phyloP scores from a whole-genome alignment of 805 yeast genomes.

The Spencermartinsiella europaea region DNA sequence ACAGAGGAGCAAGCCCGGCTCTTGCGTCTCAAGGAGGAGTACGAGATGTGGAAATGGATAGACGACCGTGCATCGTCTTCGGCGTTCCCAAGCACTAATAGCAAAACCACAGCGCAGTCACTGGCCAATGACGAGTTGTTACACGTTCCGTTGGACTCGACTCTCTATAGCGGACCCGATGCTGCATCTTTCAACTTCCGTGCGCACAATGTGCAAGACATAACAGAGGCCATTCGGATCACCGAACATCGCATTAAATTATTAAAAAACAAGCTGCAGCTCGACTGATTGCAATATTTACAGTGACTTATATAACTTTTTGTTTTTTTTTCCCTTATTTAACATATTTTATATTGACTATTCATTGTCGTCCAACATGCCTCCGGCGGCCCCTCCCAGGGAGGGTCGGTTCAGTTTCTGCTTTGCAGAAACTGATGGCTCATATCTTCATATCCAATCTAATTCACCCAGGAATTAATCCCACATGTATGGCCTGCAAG shows the following conservation, averaged over 20 bases:
- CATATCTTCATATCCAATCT: no score
- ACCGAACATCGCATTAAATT: conserved; percentile 41
- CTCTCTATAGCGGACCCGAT: not conserved
- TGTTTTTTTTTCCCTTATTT: not conserved
- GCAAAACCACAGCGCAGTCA: not conserved
- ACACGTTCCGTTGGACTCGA: not conserved
- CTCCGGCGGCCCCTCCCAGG: no score
- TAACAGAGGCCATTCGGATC: conserved; percentile 42
- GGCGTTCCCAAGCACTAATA: not conserved
- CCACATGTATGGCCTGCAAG: no score
- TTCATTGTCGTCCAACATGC: not conserved
- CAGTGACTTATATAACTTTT: not conserved
- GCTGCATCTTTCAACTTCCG: conserved; percentile 18
- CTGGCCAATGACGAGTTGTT: not conserved
- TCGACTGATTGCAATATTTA: not conserved
- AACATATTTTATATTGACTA: not conserved
- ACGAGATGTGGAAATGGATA: conserved; percentile 71
- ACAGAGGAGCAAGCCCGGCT: not conserved
- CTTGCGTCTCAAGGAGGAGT: conserved; percentile 44
- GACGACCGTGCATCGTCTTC: conserved; percentile 32
- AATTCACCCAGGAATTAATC: no score
- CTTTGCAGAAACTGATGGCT: not conserved
- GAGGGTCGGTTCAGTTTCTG: not conserved
- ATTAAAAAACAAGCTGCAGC: conserved; percentile 24
- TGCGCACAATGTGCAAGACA: conserved; percentile 36